A percentile compares a stretch with the other conserved stretches of the same genome.
Conservation (phyloP, 2,329 filamentous ascomycete genomes). For the Dactylellina drechsleri region DNA sequence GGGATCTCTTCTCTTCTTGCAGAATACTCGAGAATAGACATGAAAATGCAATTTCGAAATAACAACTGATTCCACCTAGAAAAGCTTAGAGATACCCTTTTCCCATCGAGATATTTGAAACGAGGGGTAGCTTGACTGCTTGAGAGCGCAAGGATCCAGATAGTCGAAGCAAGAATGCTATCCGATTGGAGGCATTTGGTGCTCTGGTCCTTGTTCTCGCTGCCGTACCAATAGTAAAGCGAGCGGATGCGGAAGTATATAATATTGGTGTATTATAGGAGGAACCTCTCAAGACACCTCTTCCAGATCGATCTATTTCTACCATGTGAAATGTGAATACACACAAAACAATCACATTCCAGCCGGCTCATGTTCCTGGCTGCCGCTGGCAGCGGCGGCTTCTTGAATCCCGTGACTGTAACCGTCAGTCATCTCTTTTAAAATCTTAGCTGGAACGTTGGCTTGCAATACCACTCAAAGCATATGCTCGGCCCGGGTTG, state of each 20-base stretch:
- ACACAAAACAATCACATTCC: conserved; percentile 30
- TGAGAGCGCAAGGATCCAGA: neutral
- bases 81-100: no score
- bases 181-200: conserved; percentile 41
- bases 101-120: conserved; percentile 17
- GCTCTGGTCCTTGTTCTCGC: neutral
- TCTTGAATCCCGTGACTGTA: neutral
- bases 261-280: conserved; percentile 20
- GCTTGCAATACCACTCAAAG: no score
- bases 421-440: neutral
- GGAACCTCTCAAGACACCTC: conserved; percentile 12
- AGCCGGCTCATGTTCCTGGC: neutral
- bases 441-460: neutral
- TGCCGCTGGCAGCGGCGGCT: neutral
- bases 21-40: no score
- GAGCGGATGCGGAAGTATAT: conserved; percentile 3
- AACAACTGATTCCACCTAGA: no score
- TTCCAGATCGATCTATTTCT: conserved; percentile 1
- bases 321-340: conserved; percentile 15
- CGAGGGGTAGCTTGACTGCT: conserved; percentile 28
- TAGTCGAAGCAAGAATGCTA: conserved; percentile 2
- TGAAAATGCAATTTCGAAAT: no score
- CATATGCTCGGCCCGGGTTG: no score
- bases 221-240: no score
- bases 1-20: no score